Conservation (phyloP, 2,329 filamentous ascomycete species). For the Trichoderma endophyticum region DNA sequence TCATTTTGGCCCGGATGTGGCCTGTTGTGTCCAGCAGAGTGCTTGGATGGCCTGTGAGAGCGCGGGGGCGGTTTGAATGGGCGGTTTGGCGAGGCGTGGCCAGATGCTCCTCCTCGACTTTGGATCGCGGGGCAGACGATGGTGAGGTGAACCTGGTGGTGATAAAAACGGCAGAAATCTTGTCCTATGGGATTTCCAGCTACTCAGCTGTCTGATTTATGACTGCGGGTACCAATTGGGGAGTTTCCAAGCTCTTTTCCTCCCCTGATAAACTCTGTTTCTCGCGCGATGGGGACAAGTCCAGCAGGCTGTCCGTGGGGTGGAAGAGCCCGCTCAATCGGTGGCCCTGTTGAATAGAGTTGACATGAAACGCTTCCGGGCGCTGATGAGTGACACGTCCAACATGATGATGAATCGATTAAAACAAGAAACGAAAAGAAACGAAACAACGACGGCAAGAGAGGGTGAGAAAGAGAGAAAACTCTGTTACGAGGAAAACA, state of each 20-base stretch:
- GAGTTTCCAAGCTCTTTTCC: neutral
- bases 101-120: neutral
- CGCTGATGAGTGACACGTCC: neutral
- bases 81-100: conserved; percentile 2
- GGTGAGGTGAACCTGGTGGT: neutral
- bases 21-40: neutral
- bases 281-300: neutral
- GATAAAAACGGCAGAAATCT: neutral
- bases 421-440: neutral
- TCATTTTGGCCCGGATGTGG: conserved; percentile 14
- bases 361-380: neutral
- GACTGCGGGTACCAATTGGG: neutral
- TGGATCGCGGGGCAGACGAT: neutral
- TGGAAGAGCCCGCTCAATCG: neutral
- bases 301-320: neutral
- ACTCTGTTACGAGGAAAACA: neutral
- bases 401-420: neutral
- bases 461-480: neutral
- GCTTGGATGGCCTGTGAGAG: neutral
- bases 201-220: neutral
- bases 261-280: neutral
- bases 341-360: neutral
- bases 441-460: neutral
- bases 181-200: neutral
- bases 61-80: neutral